Percentiles rank a stretch among this genome's conserved stretches.
These are phyloP conservation scores for Fusarium staphyleae DNA, from an alignment of 2,329 filamentous ascomycete genomes.

Conservation along the genomic window DNA sequence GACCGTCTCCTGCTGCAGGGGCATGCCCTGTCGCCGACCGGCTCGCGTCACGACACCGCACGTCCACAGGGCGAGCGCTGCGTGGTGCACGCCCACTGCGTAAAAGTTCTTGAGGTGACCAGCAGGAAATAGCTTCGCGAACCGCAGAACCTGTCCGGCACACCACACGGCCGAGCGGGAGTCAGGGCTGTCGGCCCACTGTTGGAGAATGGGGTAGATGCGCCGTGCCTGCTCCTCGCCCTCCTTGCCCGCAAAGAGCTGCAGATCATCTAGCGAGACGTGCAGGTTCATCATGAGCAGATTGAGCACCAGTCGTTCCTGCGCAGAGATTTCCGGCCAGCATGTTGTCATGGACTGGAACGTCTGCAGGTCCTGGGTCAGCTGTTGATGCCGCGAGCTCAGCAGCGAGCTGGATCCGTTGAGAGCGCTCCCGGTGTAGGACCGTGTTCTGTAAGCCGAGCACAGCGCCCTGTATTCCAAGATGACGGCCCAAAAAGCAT, in stretches of 20 bases:
- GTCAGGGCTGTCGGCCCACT: constrained; percentile 63
- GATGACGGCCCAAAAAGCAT: constrained; percentile 71
- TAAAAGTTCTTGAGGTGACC: constrained; percentile 69
- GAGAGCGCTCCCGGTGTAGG: constrained; percentile 52
- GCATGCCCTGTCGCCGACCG: constrained; percentile 42
- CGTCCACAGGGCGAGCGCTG: constrained; percentile 71
- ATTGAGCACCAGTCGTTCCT: constrained; percentile 58
- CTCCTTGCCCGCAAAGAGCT: constrained; percentile 72
- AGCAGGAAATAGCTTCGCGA: constrained; percentile 61
- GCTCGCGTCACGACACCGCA: constrained; percentile 67
- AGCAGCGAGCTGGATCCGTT: constrained; percentile 56
- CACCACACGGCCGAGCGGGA: constrained; percentile 70
- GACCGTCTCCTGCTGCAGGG: constrained; percentile 51
- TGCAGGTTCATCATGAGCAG: constrained; percentile 70
- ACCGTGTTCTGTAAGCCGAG: constrained; percentile 56
- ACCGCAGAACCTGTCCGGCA: constrained; percentile 70
- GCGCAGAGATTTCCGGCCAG: constrained; percentile 54
- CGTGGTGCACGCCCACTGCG: constrained; percentile 73
- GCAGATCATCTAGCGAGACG: constrained; percentile 69
- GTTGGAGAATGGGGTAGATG: constrained; percentile 63
- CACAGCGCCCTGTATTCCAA: constrained; percentile 70
- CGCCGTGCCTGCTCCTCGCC: constrained; percentile 69
- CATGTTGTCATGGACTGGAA: constrained; percentile 54
- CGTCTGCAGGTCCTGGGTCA: constrained; percentile 62
- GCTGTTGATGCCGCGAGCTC: constrained; percentile 65